Evolutionary conservation across 768 basidiomycete species (phyloP).

Genomic region (Boletus speciosus): DNA sequence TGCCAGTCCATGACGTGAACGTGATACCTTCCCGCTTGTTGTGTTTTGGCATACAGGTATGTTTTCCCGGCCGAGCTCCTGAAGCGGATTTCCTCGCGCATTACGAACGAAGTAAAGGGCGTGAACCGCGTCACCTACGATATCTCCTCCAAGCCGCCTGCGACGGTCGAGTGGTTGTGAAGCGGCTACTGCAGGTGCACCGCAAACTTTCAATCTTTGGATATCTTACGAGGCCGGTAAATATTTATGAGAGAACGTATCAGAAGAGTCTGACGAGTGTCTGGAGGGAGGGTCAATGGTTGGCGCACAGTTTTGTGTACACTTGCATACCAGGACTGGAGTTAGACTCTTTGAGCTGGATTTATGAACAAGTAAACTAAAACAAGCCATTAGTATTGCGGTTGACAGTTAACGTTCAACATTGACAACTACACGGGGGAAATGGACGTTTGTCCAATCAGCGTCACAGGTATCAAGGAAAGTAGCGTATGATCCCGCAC

Average conservation of each 20-base stretch:
- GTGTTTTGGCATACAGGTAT: conserved; percentile 54
- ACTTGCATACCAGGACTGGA: neutral
- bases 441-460: too few species aligned
- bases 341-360: neutral
- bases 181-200: too few species aligned
- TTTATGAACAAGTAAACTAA: neutral
- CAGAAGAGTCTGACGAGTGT: neutral
- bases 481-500: neutral
- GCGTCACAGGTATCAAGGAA: neutral
- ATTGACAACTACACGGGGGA: neutral
- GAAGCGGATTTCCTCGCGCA: conserved; percentile 88
- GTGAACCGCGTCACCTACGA: conserved; percentile 96
- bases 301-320: neutral
- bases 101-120: conserved; percentile 97
- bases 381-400: neutral
- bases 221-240: neutral
- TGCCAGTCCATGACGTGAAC: neutral
- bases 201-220: neutral
- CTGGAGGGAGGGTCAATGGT: neutral
- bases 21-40: conserved; percentile 17
- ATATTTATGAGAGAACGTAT: neutral
- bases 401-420: neutral
- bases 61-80: conserved; percentile 92
- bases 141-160: conserved; percentile 96
- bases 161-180: conserved; percentile 51